phyloP scores from a whole-genome alignment of 1,139 yeast species.

The Taphrina flavorubra region DNA sequence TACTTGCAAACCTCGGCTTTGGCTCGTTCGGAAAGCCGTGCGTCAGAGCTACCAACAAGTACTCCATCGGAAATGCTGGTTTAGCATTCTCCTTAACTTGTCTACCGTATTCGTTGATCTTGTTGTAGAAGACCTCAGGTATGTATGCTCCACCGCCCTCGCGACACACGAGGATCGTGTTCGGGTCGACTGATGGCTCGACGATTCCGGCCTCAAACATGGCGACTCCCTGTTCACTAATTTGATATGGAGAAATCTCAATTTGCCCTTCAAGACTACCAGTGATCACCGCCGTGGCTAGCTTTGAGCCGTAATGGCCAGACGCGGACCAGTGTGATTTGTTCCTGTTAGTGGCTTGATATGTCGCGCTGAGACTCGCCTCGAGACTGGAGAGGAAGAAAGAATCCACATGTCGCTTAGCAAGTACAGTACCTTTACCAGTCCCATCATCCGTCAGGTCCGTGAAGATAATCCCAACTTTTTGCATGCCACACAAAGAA shows the following conservation, averaged over 20 bases:
- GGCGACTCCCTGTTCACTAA: constrained; percentile 84
- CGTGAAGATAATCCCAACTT: constrained; percentile 85
- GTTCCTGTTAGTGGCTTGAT: constrained; percentile 74
- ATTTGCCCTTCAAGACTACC: constrained; percentile 88
- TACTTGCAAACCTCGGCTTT: constrained; percentile 41
- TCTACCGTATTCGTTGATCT: constrained; percentile 83
- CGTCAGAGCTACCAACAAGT: constrained; percentile 80
- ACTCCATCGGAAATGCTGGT: constrained; percentile 96
- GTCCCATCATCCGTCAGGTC: constrained; percentile 87
- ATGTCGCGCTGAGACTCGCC: constrained; percentile 78
- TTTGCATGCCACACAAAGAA: constrained; percentile 64
- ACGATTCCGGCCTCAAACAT: constrained; percentile 84
- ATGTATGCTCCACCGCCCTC: constrained; percentile 69
- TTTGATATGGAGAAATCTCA: constrained; percentile 90
- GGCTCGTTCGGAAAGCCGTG: constrained; percentile 77
- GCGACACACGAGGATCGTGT: constrained; percentile 79
- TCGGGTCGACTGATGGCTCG: constrained; percentile 88
- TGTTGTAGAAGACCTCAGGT: constrained; percentile 88
- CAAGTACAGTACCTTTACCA: constrained; percentile 84
- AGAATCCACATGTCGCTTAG: constrained; percentile 91
- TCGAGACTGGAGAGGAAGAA: constrained; percentile 88
- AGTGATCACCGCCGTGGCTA: constrained; percentile 88
- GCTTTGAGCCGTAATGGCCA: constrained; percentile 82
- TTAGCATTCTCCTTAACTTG: constrained; percentile 88
- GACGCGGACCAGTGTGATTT: constrained; percentile 66